Conservation (phyloP, 2,329 filamentous ascomycete species). For the Penicillium brevicompactum region DNA sequence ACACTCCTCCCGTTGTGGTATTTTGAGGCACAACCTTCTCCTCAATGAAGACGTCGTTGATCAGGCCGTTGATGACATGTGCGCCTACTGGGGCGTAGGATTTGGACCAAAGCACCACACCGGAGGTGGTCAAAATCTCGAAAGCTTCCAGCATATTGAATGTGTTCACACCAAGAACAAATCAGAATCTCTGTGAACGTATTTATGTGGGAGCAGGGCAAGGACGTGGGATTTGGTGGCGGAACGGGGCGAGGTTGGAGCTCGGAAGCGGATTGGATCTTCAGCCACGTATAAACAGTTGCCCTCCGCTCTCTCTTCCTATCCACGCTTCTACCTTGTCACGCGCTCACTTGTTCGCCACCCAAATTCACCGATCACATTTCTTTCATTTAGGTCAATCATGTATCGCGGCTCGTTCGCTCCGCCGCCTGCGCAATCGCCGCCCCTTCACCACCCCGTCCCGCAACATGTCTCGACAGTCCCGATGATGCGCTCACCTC, state of each 20-base stretch:
- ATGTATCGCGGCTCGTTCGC: conserved; percentile 89
- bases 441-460: conserved; percentile 93
- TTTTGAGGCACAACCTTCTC: conserved; percentile 70
- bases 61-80: conserved; percentile 88
- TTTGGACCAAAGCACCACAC: conserved; percentile 95
- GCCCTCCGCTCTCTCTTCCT: conserved; percentile 13
- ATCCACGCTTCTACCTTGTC: conserved; percentile 11
- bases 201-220: conserved; percentile 2
- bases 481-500: conserved; percentile 92
- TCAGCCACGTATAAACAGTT: conserved; percentile 39
- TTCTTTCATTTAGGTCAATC: conserved; percentile 15
- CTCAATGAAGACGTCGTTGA: conserved; percentile 96
- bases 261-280: conserved; percentile 29
- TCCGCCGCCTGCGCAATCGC: conserved; percentile 74
- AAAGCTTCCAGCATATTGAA: conserved; percentile 85
- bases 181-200: conserved; percentile 9
- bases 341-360: conserved; percentile 9
- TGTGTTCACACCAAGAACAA: background rate
- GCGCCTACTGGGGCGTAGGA: conserved; percentile 78
- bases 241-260: conserved; percentile 25
- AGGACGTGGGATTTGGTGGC: conserved; percentile 27
- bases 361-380: conserved; percentile 1
- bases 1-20: conserved; percentile 61
- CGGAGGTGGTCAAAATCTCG: conserved; percentile 92
- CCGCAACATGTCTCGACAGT: conserved; percentile 98